Conservation (phyloP, 2,329 filamentous ascomycete genomes). For the Mycosphaerella sp. region DNA sequence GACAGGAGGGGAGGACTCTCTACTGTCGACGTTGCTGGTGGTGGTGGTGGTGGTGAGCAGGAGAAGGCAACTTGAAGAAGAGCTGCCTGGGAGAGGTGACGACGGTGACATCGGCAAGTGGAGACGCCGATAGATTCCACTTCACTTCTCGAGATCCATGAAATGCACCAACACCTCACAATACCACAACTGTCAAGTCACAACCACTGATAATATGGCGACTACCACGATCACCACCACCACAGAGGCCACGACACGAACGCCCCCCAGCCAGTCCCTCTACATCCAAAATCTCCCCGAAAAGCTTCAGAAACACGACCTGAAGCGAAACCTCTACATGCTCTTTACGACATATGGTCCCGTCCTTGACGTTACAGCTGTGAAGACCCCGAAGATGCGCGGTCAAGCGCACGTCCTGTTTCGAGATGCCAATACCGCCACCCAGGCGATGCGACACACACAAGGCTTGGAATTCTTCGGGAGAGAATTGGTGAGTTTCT, state of each 20-base stretch:
- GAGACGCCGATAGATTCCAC: too few species aligned
- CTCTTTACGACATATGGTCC: conserved; percentile 91
- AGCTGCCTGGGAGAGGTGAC: conserved; percentile 11
- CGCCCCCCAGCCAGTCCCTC: conserved; percentile 51
- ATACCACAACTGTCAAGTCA: neutral
- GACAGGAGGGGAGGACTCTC: conserved; percentile 84
- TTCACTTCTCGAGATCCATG: neutral
- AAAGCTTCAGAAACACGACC: conserved; percentile 82
- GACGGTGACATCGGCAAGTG: conserved; percentile 5
- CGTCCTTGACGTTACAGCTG: conserved; percentile 82
- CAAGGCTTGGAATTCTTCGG: conserved; percentile 84
- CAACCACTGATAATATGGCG: conserved; percentile 4
- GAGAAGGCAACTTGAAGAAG: conserved; percentile 1
- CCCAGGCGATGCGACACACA: conserved; percentile 83
- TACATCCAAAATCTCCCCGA: conserved; percentile 86
- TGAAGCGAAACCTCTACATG: conserved; percentile 82
- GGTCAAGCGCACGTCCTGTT: conserved; percentile 93
- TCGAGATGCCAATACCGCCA: conserved; percentile 82
- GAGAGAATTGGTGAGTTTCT: conserved; percentile 64
- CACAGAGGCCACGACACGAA: conserved; percentile 5
- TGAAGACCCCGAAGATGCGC: conserved; percentile 88
- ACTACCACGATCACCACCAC: conserved; percentile 3
- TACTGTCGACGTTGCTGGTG: conserved; percentile 60
- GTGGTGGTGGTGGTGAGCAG: neutral
- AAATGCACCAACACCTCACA: neutral